Evolutionary conservation across 208 protist genomes (phyloP).

Genomic region (Trypanosoma melophagium): DNA sequence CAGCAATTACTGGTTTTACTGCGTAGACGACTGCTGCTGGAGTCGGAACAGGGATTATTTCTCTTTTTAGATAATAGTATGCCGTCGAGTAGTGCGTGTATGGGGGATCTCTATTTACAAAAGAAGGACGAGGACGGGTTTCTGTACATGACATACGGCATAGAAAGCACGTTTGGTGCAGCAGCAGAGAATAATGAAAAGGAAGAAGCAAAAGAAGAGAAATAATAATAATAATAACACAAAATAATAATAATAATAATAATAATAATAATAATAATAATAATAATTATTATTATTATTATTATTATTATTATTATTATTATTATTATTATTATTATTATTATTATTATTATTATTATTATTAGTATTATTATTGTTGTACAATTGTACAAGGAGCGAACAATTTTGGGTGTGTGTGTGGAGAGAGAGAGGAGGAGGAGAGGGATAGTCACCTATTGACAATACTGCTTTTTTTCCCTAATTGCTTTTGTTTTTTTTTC

Average conservation of each 20-base stretch:
- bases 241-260: neutral
- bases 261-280: conserved; percentile 2
- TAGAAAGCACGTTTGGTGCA: conserved; percentile 89
- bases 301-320: conserved; percentile 41
- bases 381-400: too few relatives aligned
- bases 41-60: conserved; percentile 88
- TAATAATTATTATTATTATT: conserved; percentile 9
- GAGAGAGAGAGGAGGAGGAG: neutral
- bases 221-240: neutral
- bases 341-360: neutral
- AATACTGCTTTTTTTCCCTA: neutral
- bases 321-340: neutral
- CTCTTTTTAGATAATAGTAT: conserved; percentile 81
- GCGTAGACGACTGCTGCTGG: conserved; percentile 85
- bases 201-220: neutral
- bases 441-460: neutral
- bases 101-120: conserved; percentile 82
- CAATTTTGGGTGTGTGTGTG: too few relatives aligned
- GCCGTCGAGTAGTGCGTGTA: conserved; percentile 72
- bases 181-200: neutral
- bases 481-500: neutral
- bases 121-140: conserved; percentile 89
- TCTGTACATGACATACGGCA: conserved; percentile 72
- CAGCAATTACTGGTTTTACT: conserved; percentile 90
- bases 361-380: too few relatives aligned